Evolutionary conservation across 1,284 basidiomycete species (phyloP).

Genomic region (Ganoderma lingzhi): DNA sequence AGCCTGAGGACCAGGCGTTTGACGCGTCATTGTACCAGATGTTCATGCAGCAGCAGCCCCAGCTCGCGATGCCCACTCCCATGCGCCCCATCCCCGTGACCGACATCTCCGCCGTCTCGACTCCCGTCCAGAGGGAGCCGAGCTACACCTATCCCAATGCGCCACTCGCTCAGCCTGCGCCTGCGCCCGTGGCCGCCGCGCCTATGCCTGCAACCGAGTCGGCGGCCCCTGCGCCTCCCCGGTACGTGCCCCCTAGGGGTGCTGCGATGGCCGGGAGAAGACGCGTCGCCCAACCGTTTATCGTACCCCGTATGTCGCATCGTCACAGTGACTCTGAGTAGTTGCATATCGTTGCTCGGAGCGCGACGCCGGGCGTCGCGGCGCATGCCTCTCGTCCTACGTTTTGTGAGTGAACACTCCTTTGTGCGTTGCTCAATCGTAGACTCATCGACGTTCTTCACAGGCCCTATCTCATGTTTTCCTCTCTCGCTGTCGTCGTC

Average conservation of each 20-base stretch:
- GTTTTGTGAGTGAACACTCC: constrained; percentile 8
- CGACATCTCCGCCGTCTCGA: constrained; percentile 4
- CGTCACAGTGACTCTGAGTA: constrained; percentile 5
- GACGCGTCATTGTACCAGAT: constrained; percentile 11
- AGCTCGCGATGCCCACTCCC: constrained; percentile 19
- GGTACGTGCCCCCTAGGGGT: constrained; percentile 25
- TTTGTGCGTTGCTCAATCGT: not conserved
- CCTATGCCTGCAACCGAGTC: not conserved
- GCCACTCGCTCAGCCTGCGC: not conserved
- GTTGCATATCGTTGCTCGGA: not conserved
- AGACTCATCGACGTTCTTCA: not conserved
- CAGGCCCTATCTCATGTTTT: not conserved
- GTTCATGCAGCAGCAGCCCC: constrained; percentile 6
- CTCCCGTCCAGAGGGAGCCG: not conserved
- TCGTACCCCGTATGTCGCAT: not conserved
- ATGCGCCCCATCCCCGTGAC: not conserved
- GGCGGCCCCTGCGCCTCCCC: not conserved
- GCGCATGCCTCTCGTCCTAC: constrained; percentile 2
- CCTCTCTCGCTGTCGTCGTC: constrained; percentile 9
- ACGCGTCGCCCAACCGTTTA: constrained; percentile 14
- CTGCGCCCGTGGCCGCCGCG: not conserved
- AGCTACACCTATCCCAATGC: not conserved
- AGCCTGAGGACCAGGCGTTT: not conserved
- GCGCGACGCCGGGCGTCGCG: constrained; percentile 17
- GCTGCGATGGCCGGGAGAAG: constrained; percentile 20